These are phyloP conservation scores for Paraphaeosphaeria sporulosa DNA, from an alignment of 2,329 filamentous ascomycete genomes.

Conservation along the genomic window DNA sequence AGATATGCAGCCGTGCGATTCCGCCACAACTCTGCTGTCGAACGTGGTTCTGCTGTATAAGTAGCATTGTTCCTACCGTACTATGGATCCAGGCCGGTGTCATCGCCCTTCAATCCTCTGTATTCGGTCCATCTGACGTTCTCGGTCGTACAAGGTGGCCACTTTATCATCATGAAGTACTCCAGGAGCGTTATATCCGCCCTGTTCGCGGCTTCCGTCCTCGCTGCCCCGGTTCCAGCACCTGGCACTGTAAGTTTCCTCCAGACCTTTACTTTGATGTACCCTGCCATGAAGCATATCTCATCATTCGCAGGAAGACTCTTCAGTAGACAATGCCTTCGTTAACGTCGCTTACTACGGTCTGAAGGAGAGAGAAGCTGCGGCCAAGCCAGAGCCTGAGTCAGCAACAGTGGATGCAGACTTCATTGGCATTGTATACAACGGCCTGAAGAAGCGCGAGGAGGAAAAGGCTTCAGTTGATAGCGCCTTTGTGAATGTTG, in stretches of 20 bases:
- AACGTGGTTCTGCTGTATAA: background rate
- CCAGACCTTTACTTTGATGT: background rate
- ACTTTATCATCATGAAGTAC: slow-evolving; percentile 1
- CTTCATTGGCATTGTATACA: slow-evolving; percentile 1
- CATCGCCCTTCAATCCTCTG: background rate
- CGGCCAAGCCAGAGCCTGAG: background rate
- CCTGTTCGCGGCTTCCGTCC: slow-evolving; percentile 2
- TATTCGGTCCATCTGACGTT: background rate
- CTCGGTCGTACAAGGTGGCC: background rate
- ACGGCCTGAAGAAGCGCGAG: background rate
- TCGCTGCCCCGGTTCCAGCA: slow-evolving; percentile 1
- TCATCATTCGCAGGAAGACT: background rate
- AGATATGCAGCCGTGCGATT: background rate
- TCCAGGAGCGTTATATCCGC: slow-evolving; percentile 1
- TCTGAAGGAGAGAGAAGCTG: background rate
- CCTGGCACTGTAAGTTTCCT: slow-evolving; percentile 1
- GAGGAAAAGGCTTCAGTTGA: background rate
- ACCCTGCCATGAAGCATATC: background rate
- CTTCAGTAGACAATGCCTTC: background rate
- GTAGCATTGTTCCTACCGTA: background rate
- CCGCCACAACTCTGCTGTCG: background rate
- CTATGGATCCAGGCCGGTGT: background rate
- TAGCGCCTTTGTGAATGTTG: slow-evolving; percentile 2
- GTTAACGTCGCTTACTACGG: background rate
- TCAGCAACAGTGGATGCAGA: background rate